phyloP scores from a whole-genome alignment of 2,329 filamentous ascomycete species.

The Colletotrichum trifolii region DNA sequence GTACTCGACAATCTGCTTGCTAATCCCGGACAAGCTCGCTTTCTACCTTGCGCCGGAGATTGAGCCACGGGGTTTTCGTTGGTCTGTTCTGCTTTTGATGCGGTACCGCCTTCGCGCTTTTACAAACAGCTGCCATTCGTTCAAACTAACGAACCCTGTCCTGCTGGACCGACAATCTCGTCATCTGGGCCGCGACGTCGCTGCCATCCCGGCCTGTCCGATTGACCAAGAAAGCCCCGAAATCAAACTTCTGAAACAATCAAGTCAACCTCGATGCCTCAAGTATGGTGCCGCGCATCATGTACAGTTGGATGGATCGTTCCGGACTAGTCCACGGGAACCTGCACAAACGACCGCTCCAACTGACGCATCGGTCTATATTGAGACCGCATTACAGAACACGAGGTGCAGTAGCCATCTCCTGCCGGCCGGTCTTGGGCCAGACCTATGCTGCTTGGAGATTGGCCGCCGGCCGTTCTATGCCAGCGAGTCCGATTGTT shows the following conservation, averaged over 20 bases:
- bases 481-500: slow-evolving; percentile 9
- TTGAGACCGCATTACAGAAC: slow-evolving; percentile 45
- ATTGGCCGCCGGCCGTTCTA: slow-evolving; percentile 14
- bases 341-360: slow-evolving; percentile 50
- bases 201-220: slow-evolving; percentile 17
- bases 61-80: slow-evolving; percentile 12
- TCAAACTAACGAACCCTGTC: slow-evolving; percentile 37
- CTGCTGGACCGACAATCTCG: slow-evolving; percentile 9
- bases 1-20: slow-evolving; percentile 27
- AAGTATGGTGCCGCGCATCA: slow-evolving; percentile 28
- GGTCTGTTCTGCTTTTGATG: slow-evolving; percentile 8
- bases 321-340: slow-evolving; percentile 49
- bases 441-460: slow-evolving; percentile 4
- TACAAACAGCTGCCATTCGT: slow-evolving; percentile 29
- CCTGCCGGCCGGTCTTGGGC: not conserved
- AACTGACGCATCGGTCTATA: slow-evolving; percentile 40
- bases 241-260: slow-evolving; percentile 45
- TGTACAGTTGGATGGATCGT: slow-evolving; percentile 38
- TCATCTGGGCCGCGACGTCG: slow-evolving; percentile 9
- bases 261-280: slow-evolving; percentile 20
- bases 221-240: slow-evolving; percentile 22
- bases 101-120: slow-evolving; percentile 2
- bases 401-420: slow-evolving; percentile 37
- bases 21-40: not conserved
- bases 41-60: slow-evolving; percentile 4